Evolutionary conservation across 2,329 filamentous ascomycete species (phyloP).

Genomic region (Colletotrichum melonis): DNA sequence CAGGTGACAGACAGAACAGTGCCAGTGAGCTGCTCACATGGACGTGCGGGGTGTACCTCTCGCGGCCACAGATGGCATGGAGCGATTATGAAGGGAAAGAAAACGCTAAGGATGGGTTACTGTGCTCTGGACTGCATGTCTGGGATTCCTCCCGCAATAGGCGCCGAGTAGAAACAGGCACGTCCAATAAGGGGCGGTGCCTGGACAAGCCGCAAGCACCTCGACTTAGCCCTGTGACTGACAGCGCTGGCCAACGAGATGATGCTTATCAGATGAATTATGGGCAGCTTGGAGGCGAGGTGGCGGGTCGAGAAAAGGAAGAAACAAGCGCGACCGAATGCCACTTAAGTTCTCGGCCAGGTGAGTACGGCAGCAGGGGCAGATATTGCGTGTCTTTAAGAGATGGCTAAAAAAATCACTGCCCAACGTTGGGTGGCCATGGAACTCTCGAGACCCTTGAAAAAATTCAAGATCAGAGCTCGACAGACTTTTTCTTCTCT

Average conservation of each 20-base stretch:
- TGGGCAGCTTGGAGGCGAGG: not conserved
- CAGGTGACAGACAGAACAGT: conserved; percentile 7
- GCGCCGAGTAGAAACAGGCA: not conserved
- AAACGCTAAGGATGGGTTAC: conserved; percentile 8
- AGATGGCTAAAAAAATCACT: not conserved
- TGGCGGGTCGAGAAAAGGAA: not conserved
- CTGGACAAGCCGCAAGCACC: conserved; percentile 18
- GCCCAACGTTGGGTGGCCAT: not conserved
- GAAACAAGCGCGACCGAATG: not conserved
- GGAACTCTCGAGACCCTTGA: not conserved
- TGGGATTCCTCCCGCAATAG: not conserved
- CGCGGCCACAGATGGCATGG: not conserved
- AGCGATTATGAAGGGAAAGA: not conserved
- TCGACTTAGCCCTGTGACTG: conserved; percentile 10
- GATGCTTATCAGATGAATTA: conserved; percentile 8
- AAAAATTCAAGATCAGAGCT: not conserved
- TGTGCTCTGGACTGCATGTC: not conserved
- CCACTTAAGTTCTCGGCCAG: not conserved
- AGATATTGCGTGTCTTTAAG: not conserved
- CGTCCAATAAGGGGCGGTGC: conserved; percentile 21
- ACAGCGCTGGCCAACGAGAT: conserved; percentile 4
- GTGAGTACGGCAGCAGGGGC: too few species aligned
- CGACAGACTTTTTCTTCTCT: not conserved
- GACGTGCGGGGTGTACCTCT: not conserved
- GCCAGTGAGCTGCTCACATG: conserved; percentile 19